A percentile compares a stretch with the other conserved stretches of the same genome.
These are phyloP conservation scores for Hypomyces rosellus DNA, from an alignment of 2,329 filamentous ascomycete genomes.

Conservation along the genomic window DNA sequence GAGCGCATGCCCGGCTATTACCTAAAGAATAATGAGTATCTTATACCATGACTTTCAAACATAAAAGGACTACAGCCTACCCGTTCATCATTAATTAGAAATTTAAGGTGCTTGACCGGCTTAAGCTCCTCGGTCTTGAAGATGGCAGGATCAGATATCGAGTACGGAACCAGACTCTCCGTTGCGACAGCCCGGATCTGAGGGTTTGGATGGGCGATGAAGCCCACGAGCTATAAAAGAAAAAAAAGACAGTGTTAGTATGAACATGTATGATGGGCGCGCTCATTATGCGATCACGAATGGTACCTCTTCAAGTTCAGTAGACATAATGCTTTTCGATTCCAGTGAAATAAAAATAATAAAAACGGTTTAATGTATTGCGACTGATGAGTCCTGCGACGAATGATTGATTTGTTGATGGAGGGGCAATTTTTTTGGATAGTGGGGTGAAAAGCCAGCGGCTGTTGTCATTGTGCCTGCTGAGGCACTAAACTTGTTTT, in stretches of 20 bases:
- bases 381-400: neutral
- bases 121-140: constrained; percentile 78
- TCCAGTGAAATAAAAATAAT: neutral
- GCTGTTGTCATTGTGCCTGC: too few relatives aligned
- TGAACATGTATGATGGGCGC: neutral
- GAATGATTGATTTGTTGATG: constrained; percentile 5
- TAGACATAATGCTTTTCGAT: constrained; percentile 51
- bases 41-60: neutral
- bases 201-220: constrained; percentile 86
- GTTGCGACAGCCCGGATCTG: constrained; percentile 81
- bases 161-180: constrained; percentile 82
- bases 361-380: neutral
- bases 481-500: too few relatives aligned
- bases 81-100: constrained; percentile 76
- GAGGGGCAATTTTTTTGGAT: constrained; percentile 18
- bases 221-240: constrained; percentile 78
- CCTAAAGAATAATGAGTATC: constrained; percentile 38
- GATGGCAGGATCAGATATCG: constrained; percentile 62
- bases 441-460: neutral
- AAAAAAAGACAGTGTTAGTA: neutral
- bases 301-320: constrained; percentile 67
- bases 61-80: constrained; percentile 41
- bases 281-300: neutral
- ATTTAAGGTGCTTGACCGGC: constrained; percentile 80
- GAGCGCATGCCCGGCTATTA: constrained; percentile 87